phyloP scores from a whole-genome alignment of 306 rosid species.

The Mucuna pruriens region DNA sequence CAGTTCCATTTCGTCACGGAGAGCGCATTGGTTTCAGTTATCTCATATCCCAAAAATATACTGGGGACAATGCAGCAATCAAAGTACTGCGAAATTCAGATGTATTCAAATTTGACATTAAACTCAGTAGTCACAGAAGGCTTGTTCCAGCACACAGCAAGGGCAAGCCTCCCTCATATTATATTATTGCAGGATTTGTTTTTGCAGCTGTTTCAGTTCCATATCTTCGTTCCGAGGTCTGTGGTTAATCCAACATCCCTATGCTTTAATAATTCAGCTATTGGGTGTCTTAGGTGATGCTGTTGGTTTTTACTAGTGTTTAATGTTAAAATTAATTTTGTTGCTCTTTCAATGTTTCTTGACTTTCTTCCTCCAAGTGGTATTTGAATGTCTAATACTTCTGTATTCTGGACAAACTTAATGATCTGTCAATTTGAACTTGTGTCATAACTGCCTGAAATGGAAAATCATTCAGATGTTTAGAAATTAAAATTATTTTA shows the following conservation, averaged over 20 bases:
- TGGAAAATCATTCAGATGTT: constrained; percentile 22
- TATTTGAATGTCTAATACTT: background rate
- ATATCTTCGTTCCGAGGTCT: constrained; percentile 97
- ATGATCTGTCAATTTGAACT: constrained; percentile 18
- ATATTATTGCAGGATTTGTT: constrained; percentile 93
- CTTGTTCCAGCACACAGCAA: constrained; percentile 91
- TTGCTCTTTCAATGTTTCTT: background rate
- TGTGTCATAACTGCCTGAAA: background rate
- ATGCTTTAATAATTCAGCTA: background rate
- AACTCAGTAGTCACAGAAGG: constrained; percentile 71
- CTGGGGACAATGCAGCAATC: constrained; percentile 63
- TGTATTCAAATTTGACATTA: constrained; percentile 60
- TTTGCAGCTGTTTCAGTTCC: constrained; percentile 89
- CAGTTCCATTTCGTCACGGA: constrained; percentile 94
- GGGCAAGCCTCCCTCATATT: constrained; percentile 95
- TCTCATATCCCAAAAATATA: constrained; percentile 83
- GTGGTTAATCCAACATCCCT: constrained; percentile 41
- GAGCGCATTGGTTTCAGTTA: constrained; percentile 98
- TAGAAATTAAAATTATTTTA: constrained; percentile 10
- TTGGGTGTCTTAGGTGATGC: background rate
- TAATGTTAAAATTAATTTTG: constrained; percentile 3
- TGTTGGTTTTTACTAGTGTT: constrained; percentile 14
- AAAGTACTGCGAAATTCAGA: constrained; percentile 72
- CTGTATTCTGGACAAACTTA: background rate
- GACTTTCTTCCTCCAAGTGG: background rate